Conservation (phyloP, 2,329 filamentous ascomycete species). For the Exophiala viscosa region DNA sequence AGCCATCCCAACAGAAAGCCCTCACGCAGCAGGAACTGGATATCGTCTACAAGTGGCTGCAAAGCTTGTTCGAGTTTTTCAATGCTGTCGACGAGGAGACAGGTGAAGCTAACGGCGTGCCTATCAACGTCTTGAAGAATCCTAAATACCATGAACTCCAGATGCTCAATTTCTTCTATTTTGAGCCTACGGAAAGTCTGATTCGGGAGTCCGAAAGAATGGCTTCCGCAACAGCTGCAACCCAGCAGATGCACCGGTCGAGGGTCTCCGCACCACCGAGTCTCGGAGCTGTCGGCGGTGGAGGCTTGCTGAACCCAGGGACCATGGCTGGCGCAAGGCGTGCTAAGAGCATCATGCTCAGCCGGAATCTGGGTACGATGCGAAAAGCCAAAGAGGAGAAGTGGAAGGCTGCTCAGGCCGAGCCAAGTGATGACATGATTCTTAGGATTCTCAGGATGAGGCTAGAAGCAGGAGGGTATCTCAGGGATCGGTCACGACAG, state of each 20-base stretch:
- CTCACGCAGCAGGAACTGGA: constrained; percentile 86
- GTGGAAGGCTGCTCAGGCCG: constrained; percentile 88
- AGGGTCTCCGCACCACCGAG: constrained; percentile 65
- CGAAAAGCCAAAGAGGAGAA: constrained; percentile 93
- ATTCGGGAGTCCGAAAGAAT: constrained; percentile 95
- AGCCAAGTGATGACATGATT: constrained; percentile 98
- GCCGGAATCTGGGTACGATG: constrained; percentile 93
- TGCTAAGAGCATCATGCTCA: constrained; percentile 79
- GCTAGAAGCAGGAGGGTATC: constrained; percentile 79
- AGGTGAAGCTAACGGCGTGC: constrained; percentile 81
- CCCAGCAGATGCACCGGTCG: constrained; percentile 66
- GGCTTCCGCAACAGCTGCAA: constrained; percentile 78
- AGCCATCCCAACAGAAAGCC: constrained; percentile 79
- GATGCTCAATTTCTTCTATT: constrained; percentile 98
- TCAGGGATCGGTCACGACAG: constrained; percentile 86
- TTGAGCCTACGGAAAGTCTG: constrained; percentile 83
- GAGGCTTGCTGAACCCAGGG: constrained; percentile 51
- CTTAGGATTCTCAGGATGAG: constrained; percentile 91
- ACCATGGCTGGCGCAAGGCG: constrained; percentile 48
- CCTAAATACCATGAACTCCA: constrained; percentile 98
- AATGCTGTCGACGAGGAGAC: constrained; percentile 81
- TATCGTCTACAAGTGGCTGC: constrained; percentile 90
- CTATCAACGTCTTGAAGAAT: constrained; percentile 86
- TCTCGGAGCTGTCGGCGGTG: constrained; percentile 41
- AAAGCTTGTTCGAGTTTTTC: constrained; percentile 90